These are phyloP conservation scores for Saccharum spontaneum DNA, from an alignment of 176 grass and related monocot genomes.

Conservation along the genomic window DNA sequence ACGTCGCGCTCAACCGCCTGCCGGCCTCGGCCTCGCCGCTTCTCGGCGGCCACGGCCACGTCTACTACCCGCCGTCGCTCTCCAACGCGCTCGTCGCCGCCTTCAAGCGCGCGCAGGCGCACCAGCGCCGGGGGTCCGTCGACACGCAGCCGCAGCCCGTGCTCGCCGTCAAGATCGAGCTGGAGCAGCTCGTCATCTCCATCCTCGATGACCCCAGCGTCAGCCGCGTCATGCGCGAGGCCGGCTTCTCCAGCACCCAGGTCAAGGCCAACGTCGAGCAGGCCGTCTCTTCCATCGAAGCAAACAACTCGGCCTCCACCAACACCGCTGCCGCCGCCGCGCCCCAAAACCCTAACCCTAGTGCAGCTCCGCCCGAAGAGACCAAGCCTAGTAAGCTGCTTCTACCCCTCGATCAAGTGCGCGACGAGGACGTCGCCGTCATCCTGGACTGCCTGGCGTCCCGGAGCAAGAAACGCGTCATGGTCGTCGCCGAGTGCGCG, in stretches of 20 bases:
- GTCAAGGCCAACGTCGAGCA: constrained; percentile 86
- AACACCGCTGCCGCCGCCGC: not conserved
- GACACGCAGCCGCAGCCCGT: constrained; percentile 69
- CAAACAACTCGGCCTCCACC: not conserved
- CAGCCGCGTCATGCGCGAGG: constrained; percentile 89
- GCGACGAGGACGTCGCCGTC: constrained; percentile 55
- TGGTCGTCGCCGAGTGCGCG: constrained; percentile 61
- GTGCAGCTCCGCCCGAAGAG: constrained; percentile 30
- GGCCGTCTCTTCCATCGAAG: constrained; percentile 36
- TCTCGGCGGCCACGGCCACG: constrained; percentile 33
- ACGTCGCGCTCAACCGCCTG: constrained; percentile 83
- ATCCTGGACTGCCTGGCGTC: constrained; percentile 51
- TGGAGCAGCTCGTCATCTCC: constrained; percentile 88
- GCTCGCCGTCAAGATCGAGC: constrained; percentile 72
- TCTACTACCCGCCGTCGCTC: constrained; percentile 66
- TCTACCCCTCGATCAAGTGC: constrained; percentile 19
- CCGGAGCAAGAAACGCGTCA: constrained; percentile 54
- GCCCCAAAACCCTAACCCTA: constrained; percentile 47
- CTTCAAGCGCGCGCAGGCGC: constrained; percentile 79
- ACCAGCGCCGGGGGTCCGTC: constrained; percentile 65
- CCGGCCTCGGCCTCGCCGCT: constrained; percentile 55
- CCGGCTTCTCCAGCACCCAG: constrained; percentile 85
- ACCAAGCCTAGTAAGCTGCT: constrained; percentile 41
- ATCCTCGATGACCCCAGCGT: constrained; percentile 97
- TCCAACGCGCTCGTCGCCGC: constrained; percentile 88